A percentile compares a stretch with the other conserved stretches of the same genome.
Evolutionary conservation across 345 rosid species (phyloP).

Genomic region (Schrenkiella parvula): DNA sequence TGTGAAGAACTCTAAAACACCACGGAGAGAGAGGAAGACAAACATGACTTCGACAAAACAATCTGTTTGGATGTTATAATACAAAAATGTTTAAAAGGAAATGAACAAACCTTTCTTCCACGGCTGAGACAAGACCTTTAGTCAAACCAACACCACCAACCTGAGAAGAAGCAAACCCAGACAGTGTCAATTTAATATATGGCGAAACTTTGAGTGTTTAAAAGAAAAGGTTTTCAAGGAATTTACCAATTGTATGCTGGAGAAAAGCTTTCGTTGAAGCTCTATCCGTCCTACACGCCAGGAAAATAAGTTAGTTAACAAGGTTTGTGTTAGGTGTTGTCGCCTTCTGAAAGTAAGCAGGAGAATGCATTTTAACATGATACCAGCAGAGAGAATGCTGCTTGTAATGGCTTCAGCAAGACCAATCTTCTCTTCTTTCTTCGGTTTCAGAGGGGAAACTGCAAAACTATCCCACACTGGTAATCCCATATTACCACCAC

Average conservation of each 20-base stretch:
- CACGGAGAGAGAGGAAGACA: not conserved
- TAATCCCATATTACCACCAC: slow-evolving; percentile 44
- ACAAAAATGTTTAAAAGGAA: not conserved
- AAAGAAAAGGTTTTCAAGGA: not conserved
- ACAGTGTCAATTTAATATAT: not conserved
- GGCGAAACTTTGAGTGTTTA: not conserved
- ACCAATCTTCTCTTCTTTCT: slow-evolving; percentile 94
- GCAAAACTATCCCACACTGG: slow-evolving; percentile 88
- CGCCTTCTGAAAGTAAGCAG: not conserved
- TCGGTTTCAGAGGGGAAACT: slow-evolving; percentile 56
- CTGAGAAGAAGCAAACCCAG: slow-evolving; percentile 33
- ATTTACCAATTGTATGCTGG: slow-evolving; percentile 83
- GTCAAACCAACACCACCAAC: slow-evolving; percentile 93
- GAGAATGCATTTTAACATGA: slow-evolving; percentile 10
- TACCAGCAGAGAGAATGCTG: slow-evolving; percentile 91
- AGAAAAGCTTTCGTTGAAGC: slow-evolving; percentile 79
- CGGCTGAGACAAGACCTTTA: slow-evolving; percentile 59
- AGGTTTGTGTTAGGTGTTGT: slow-evolving; percentile 1
- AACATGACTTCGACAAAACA: not conserved
- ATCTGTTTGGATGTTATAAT: not conserved
- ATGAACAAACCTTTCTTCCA: slow-evolving; percentile 74
- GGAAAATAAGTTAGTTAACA: not conserved
- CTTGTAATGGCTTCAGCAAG: slow-evolving; percentile 86
- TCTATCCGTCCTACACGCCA: slow-evolving; percentile 71
- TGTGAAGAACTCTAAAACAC: slow-evolving; percentile 67